Evolutionary conservation across 805 yeast species (phyloP).

Genomic region (Candida yuanshanica): DNA sequence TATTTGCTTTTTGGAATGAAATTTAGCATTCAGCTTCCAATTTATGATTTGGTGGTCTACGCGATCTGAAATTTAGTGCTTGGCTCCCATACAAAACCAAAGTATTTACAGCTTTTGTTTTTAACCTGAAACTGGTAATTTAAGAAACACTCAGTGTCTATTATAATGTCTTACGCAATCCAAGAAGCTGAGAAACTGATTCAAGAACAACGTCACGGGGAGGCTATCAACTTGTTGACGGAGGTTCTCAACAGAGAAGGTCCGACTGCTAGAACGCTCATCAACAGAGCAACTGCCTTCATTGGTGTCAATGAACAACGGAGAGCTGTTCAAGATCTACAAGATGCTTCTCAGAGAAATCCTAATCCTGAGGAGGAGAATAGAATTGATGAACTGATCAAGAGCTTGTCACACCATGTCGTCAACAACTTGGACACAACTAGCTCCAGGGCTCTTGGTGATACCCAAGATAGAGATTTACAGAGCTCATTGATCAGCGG

Average conservation of each 20-base stretch:
- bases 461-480: conserved; percentile 15
- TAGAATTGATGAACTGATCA: conserved; percentile 19
- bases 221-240: conserved; percentile 3
- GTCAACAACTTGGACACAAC: conserved; percentile 16
- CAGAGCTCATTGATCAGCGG: conserved; percentile 17
- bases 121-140: too few species aligned
- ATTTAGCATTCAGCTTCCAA: too few species aligned
- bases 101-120: too few species aligned
- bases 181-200: conserved; percentile 11
- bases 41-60: too few species aligned
- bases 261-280: conserved; percentile 15
- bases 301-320: conserved; percentile 13
- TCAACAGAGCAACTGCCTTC: conserved; percentile 19
- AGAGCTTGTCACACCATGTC: conserved; percentile 17
- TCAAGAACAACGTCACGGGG: neutral
- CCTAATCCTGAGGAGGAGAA: conserved; percentile 15
- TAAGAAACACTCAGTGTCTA: too few species aligned
- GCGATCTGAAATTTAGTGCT: too few species aligned
- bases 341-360: conserved; percentile 17
- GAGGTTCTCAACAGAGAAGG: conserved; percentile 6
- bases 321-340: conserved; percentile 19
- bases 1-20: too few species aligned
- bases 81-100: too few species aligned
- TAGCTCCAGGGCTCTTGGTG: conserved; percentile 17
- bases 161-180: conserved; percentile 9